phyloP scores from a whole-genome alignment of 176 grass and related monocot genomes.

The Secale cereale region DNA sequence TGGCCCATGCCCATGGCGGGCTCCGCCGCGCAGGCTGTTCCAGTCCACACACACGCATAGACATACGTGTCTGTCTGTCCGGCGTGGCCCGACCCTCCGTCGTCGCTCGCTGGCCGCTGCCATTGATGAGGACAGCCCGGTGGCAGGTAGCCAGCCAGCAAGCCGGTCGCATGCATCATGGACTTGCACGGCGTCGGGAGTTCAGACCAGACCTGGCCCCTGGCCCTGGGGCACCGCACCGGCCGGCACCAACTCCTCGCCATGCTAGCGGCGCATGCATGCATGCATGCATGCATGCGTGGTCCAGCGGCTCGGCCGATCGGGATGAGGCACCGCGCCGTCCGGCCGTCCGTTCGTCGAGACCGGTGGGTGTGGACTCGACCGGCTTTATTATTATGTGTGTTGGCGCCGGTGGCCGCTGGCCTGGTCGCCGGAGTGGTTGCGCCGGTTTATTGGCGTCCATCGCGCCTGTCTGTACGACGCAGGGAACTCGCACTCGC shows the following conservation, averaged over 20 bases:
- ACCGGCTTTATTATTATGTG: background rate
- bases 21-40: background rate
- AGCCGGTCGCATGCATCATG: background rate
- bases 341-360: background rate
- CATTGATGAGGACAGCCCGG: conserved; percentile 37
- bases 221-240: background rate
- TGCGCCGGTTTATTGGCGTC: conserved; percentile 26
- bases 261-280: background rate
- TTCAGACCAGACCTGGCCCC: background rate
- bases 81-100: background rate
- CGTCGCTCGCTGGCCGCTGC: conserved; percentile 14
- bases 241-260: background rate
- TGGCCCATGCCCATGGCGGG: background rate
- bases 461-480: background rate
- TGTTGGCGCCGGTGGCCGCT: background rate
- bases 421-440: conserved; percentile 21
- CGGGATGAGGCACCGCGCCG: too few relatives aligned
- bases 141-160: background rate
- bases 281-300: too few relatives aligned
- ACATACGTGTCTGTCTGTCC: background rate
- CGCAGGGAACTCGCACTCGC: background rate
- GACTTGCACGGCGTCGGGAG: background rate
- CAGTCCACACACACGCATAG: background rate
- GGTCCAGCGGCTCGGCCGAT: background rate
- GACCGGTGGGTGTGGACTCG: background rate